These are phyloP conservation scores for Parasitella parasitica DNA, from an alignment of 371 early-diverging fungal species.

Conservation along the genomic window DNA sequence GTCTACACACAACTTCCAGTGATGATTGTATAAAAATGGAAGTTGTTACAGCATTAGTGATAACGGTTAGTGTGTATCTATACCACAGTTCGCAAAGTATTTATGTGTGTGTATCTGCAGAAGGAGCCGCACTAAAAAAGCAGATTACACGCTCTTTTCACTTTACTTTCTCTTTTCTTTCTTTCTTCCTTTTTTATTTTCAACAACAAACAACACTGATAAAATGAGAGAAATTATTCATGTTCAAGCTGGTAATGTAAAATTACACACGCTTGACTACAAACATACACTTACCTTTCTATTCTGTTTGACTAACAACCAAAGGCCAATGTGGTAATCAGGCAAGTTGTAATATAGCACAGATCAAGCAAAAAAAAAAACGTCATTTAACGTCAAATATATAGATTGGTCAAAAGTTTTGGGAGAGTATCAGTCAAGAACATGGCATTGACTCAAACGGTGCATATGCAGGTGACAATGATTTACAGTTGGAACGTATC, in stretches of 20 bases:
- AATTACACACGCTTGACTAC: not conserved
- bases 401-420: constrained; percentile 86
- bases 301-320: not conserved
- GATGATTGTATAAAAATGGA: not conserved
- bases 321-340: constrained; percentile 88
- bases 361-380: not conserved
- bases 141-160: not conserved
- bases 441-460: constrained; percentile 88
- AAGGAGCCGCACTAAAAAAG: not conserved
- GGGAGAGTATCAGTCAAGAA: constrained; percentile 92
- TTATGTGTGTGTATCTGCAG: not conserved
- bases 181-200: not conserved
- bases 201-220: not conserved
- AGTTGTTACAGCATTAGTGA: not conserved
- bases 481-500: constrained; percentile 88
- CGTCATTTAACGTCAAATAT: not conserved
- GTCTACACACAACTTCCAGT: too few species aligned
- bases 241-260: constrained; percentile 89
- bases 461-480: constrained; percentile 77
- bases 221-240: constrained; percentile 99
- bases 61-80: not conserved
- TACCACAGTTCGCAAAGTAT: too few species aligned
- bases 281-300: not conserved
- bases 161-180: not conserved
- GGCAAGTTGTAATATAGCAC: constrained; percentile 34